These are phyloP conservation scores for Gonapodya sp. DNA, from an alignment of 192 early-diverging fungal species.

Conservation along the genomic window DNA sequence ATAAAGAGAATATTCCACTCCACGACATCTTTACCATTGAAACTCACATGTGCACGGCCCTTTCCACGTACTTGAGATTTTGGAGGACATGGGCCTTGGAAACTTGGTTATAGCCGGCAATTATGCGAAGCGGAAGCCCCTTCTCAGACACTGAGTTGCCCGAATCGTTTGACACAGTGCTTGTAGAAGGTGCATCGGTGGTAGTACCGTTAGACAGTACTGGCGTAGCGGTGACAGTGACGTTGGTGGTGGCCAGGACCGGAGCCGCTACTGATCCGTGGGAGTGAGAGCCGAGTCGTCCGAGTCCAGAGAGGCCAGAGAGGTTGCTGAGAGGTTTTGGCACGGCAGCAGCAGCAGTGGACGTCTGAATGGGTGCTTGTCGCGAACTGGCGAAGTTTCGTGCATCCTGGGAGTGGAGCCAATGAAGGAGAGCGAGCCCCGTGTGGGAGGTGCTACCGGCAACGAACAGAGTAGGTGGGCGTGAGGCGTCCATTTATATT, in stretches of 20 bases:
- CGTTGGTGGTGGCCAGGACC: neutral
- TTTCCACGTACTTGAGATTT: neutral
- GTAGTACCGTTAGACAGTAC: neutral
- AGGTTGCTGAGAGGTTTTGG: neutral
- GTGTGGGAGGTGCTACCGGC: neutral
- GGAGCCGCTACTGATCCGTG: neutral
- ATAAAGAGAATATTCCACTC: no score
- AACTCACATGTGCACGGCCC: neutral
- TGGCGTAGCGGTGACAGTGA: neutral
- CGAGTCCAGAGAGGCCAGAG: neutral
- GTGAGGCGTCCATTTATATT: neutral
- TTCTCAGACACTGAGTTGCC: neutral
- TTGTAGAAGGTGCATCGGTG: neutral
- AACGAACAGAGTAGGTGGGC: neutral
- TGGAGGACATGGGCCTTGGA: neutral
- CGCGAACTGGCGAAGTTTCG: neutral
- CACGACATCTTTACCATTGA: no score
- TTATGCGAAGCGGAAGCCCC: neutral
- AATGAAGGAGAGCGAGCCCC: neutral
- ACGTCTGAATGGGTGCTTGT: neutral
- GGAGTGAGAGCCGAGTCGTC: neutral
- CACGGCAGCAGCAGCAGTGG: neutral
- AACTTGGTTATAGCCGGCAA: neutral
- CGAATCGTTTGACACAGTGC: neutral
- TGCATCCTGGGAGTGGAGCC: neutral